A percentile compares a stretch with the other conserved stretches of the same genome.
Conservation (phyloP, 805 yeast species). For the Priceomyces medius region DNA sequence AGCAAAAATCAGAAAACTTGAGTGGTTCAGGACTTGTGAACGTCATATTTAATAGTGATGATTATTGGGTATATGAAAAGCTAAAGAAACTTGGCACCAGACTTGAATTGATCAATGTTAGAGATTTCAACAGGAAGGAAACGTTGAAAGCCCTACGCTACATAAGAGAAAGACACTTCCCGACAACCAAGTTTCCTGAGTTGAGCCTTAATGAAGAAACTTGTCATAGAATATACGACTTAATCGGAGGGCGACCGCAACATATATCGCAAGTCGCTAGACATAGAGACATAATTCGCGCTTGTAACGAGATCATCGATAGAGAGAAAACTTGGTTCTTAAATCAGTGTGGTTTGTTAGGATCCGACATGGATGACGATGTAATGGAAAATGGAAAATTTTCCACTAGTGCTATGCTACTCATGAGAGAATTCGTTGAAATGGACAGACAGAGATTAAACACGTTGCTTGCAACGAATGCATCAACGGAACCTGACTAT, state of each 20-base stretch:
- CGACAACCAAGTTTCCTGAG: slow-evolving; percentile 32
- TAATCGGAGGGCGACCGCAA: slow-evolving; percentile 84
- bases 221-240: slow-evolving; percentile 58
- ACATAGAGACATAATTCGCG: slow-evolving; percentile 53
- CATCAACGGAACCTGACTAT: slow-evolving; percentile 23
- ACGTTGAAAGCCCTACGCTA: slow-evolving; percentile 54
- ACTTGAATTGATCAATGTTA: slow-evolving; percentile 66
- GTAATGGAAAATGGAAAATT: slow-evolving; percentile 84
- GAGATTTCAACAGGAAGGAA: slow-evolving; percentile 57
- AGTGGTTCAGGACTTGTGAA: slow-evolving; percentile 72
- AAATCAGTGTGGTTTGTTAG: slow-evolving; percentile 77
- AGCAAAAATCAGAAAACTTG: slow-evolving; percentile 78
- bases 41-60: slow-evolving; percentile 75
- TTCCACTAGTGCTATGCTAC: slow-evolving; percentile 67
- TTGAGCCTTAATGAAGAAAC: slow-evolving; percentile 33
- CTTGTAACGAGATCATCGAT: slow-evolving; percentile 71
- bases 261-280: slow-evolving; percentile 71
- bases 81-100: slow-evolving; percentile 70
- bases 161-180: slow-evolving; percentile 45
- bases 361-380: slow-evolving; percentile 82
- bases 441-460: slow-evolving; percentile 49
- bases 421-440: slow-evolving; percentile 69
- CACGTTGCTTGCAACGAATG: slow-evolving; percentile 33
- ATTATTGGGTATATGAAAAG: slow-evolving; percentile 83
- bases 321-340: slow-evolving; percentile 83